Conservation (phyloP, 805 yeast genomes). For the Grigorovia yakushimaensis region DNA sequence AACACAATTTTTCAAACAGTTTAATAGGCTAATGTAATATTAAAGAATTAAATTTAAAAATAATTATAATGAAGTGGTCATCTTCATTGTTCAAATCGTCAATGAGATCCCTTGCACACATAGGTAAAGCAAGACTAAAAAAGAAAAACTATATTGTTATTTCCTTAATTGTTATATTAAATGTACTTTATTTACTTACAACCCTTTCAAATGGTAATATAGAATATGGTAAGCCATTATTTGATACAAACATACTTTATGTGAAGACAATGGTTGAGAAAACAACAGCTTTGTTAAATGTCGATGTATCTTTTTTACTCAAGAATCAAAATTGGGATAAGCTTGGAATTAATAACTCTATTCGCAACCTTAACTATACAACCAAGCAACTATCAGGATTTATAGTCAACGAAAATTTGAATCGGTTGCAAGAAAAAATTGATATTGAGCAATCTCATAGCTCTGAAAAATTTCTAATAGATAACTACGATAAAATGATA, state of each 20-base stretch:
- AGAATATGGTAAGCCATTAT: not conserved
- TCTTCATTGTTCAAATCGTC: too few relatives aligned
- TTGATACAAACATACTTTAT: not conserved
- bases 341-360: constrained; percentile 2
- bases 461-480: not conserved
- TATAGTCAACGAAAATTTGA: constrained; percentile 2
- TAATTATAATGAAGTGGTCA: too few relatives aligned
- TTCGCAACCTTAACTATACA: constrained; percentile 1
- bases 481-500: constrained; percentile 4
- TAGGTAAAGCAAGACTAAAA: not conserved
- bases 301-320: constrained; percentile 4
- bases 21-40: too few relatives aligned
- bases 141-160: not conserved
- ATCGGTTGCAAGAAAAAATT: not conserved
- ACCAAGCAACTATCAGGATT: constrained; percentile 1
- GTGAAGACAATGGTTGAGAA: not conserved
- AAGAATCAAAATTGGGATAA: constrained; percentile 2
- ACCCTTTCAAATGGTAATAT: not conserved
- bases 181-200: not conserved
- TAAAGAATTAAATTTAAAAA: too few relatives aligned
- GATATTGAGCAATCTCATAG: not conserved
- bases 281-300: constrained; percentile 3
- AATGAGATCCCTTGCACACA: too few relatives aligned
- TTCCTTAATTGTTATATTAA: too few relatives aligned
- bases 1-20: too few relatives aligned